Conservation (phyloP, 2,329 filamentous ascomycete genomes). For the Talaromyces sp. region DNA sequence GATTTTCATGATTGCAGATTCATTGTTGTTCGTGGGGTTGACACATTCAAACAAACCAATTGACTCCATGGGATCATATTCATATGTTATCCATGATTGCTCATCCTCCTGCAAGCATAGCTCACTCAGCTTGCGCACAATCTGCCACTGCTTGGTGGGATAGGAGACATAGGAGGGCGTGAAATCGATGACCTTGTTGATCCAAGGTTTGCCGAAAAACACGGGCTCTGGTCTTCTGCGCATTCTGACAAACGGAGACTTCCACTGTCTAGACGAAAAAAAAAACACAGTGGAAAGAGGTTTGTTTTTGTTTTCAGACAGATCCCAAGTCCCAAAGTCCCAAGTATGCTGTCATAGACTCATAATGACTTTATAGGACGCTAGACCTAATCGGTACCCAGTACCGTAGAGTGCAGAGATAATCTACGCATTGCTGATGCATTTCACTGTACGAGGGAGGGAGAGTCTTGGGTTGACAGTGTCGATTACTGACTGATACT, state of each 20-base stretch:
- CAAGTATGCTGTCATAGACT: background rate
- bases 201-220: background rate
- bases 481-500: too few species aligned
- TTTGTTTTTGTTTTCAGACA: background rate
- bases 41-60: background rate
- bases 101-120: background rate
- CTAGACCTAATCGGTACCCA: too few species aligned
- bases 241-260: background rate
- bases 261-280: too few species aligned
- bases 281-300: background rate
- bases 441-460: too few species aligned
- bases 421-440: too few species aligned
- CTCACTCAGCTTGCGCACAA: background rate
- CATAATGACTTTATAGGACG: too few species aligned
- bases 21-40: background rate
- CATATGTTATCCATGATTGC: background rate
- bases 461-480: too few species aligned
- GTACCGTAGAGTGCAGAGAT: too few species aligned
- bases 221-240: background rate
- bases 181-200: background rate
- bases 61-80: background rate
- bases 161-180: background rate
- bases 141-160: background rate
- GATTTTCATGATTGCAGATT: background rate
- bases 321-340: background rate